Conservation (phyloP, 768 basidiomycete genomes). For the Vishniacozyma victoriae region DNA sequence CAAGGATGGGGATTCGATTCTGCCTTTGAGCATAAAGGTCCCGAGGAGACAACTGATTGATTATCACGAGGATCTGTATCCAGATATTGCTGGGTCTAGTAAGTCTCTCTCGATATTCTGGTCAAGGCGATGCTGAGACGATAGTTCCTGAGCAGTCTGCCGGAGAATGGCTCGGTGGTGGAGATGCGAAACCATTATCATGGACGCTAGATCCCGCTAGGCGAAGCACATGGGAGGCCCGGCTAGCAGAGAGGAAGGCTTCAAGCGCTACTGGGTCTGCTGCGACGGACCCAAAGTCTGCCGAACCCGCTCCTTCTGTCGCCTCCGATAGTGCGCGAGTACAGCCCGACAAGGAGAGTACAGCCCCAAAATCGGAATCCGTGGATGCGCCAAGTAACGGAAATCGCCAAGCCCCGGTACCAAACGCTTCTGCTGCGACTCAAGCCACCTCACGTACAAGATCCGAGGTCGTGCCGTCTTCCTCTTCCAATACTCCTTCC, state of each 20-base stretch:
- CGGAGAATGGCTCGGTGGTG: conserved; percentile 20
- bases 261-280: too few species aligned
- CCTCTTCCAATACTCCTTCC: background rate
- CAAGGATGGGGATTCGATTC: conserved; percentile 39
- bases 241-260: conserved; percentile 3
- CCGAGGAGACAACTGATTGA: conserved; percentile 48
- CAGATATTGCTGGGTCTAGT: conserved; percentile 27
- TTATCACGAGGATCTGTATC: conserved; percentile 46
- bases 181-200: conserved; percentile 15
- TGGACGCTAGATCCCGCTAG: conserved; percentile 28
- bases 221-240: conserved; percentile 20
- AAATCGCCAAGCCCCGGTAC: background rate
- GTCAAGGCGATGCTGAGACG: background rate
- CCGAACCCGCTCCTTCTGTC: too few species aligned
- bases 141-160: conserved; percentile 27
- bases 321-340: background rate
- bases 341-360: background rate
- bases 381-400: background rate
- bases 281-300: too few species aligned
- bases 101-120: conserved; percentile 5
- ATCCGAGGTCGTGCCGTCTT: background rate
- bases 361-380: background rate
- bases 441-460: background rate
- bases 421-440: background rate
- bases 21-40: conserved; percentile 42